Evolutionary conservation across 2,329 filamentous ascomycete species (phyloP).

Genomic region (Penicillium verrucosum): DNA sequence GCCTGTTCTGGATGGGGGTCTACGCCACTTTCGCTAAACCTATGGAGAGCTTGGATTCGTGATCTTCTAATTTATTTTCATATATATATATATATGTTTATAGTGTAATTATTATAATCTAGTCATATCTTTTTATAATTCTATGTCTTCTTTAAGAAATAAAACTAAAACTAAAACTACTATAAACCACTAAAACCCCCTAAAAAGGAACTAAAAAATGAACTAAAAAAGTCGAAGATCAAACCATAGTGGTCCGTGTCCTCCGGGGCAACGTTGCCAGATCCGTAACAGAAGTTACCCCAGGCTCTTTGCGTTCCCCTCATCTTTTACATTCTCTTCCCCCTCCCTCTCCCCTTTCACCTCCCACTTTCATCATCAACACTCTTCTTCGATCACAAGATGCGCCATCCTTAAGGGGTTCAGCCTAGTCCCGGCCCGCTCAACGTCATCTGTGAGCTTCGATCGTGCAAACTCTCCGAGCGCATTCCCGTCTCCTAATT

Average conservation of each 20-base stretch:
- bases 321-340: constrained; percentile 4
- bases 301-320: constrained; percentile 13
- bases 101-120: too few species aligned
- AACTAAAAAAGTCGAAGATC: neutral
- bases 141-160: neutral
- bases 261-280: constrained; percentile 27
- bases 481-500: constrained; percentile 13
- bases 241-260: constrained; percentile 23
- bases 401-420: constrained; percentile 30
- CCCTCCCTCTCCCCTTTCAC: constrained; percentile 8
- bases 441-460: constrained; percentile 30
- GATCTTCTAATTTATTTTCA: neutral
- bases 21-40: neutral
- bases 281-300: constrained; percentile 19
- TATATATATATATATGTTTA: too few species aligned
- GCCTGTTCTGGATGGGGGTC: constrained; percentile 5
- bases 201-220: neutral
- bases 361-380: constrained; percentile 14
- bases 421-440: constrained; percentile 20
- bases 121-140: neutral
- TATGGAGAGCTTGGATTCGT: neutral
- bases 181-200: neutral
- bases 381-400: constrained; percentile 5
- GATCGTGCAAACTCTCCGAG: constrained; percentile 7
- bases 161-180: neutral